A percentile compares a stretch with the other conserved stretches of the same genome.
These are phyloP conservation scores for Phytopythium aichiense DNA, from an alignment of 352 stramenopile species.

Conservation along the genomic window DNA sequence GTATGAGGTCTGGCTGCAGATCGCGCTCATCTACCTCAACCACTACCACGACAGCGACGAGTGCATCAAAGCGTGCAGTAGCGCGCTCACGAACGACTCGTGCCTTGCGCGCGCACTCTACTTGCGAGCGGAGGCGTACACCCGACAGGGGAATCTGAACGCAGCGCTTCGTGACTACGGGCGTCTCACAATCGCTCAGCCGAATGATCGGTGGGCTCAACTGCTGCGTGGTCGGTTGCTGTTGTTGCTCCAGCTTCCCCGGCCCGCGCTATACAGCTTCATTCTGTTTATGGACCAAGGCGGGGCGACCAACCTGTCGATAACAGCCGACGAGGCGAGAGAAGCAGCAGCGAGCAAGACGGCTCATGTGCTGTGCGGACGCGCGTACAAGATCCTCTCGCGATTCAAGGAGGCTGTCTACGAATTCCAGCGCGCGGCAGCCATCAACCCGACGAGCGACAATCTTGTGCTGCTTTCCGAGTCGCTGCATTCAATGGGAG, in stretches of 20 bases:
- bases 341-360: constrained; percentile 20
- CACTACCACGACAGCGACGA: constrained; percentile 75
- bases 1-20: constrained; percentile 77
- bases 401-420: constrained; percentile 57
- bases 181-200: constrained; percentile 51
- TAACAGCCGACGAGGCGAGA: neutral
- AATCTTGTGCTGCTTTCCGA: constrained; percentile 80
- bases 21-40: constrained; percentile 74
- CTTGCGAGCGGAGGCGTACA: constrained; percentile 60
- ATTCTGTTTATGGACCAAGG: constrained; percentile 65
- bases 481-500: constrained; percentile 71
- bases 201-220: constrained; percentile 56
- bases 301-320: constrained; percentile 1
- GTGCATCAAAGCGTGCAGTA: constrained; percentile 61
- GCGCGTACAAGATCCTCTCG: constrained; percentile 68
- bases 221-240: constrained; percentile 54
- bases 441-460: constrained; percentile 55
- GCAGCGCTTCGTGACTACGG: constrained; percentile 62
- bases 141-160: constrained; percentile 48
- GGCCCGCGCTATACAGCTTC: constrained; percentile 69
- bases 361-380: constrained; percentile 47
- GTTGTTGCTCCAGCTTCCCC: constrained; percentile 48
- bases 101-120: constrained; percentile 59
- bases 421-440: constrained; percentile 59
- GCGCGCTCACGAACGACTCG: constrained; percentile 58